Evolutionary conservation across 2,329 filamentous ascomycete genomes (phyloP).

Genomic region (Colletotrichum sidae): DNA sequence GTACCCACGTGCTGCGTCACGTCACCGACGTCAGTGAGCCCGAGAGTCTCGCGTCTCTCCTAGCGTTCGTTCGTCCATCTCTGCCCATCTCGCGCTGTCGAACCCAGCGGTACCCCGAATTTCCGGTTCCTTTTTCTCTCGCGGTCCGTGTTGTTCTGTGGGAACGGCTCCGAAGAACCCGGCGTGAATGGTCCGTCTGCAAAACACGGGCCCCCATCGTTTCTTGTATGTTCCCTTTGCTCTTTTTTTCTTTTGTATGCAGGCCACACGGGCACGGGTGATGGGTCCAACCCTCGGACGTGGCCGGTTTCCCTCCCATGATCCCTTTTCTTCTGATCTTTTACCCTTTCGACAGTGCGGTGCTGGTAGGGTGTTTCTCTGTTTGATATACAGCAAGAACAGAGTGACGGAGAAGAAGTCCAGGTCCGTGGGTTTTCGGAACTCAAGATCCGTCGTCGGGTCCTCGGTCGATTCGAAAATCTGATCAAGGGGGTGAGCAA

Average conservation of each 20-base stretch:
- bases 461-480: background rate
- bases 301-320: conserved; percentile 1
- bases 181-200: background rate
- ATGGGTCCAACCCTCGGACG: conserved; percentile 13
- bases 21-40: conserved; percentile 13
- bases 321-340: background rate
- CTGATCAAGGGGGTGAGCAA: background rate
- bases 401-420: background rate
- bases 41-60: background rate
- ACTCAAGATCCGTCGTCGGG: conserved; percentile 9
- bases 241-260: background rate
- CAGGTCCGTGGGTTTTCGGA: conserved; percentile 6
- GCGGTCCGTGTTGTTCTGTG: conserved; percentile 1
- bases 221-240: too few relatives aligned
- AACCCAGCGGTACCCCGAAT: conserved; percentile 9
- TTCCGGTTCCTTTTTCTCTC: background rate
- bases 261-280: background rate
- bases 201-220: too few relatives aligned
- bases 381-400: background rate
- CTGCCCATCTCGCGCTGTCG: background rate
- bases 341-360: background rate
- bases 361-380: background rate
- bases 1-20: conserved; percentile 18
- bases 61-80: background rate
- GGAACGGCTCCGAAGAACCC: conserved; percentile 17